phyloP scores from a whole-genome alignment of 2,329 filamentous ascomycete genomes.

The Cytospora piceicola region DNA sequence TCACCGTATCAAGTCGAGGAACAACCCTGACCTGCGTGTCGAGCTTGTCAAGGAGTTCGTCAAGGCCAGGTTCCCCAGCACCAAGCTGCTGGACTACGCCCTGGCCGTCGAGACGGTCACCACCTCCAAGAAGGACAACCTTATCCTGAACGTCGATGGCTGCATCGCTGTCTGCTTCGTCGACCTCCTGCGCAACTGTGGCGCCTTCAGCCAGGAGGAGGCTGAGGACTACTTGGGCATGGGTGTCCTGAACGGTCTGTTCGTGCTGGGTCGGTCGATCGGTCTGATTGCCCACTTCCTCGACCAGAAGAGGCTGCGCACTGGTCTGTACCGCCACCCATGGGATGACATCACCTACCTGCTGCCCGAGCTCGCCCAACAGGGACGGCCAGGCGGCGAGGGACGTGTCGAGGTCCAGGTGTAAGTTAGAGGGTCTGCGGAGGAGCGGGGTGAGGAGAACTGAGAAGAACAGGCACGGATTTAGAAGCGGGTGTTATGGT shows the following conservation, averaged over 20 bases:
- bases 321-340: conserved; percentile 97
- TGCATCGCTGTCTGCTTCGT: conserved; percentile 99
- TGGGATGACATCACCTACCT: conserved; percentile 99
- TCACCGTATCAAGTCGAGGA: conserved; percentile 98
- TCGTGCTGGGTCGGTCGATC: conserved; percentile 95
- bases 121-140: conserved; percentile 99
- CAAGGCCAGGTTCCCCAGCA: conserved; percentile 93
- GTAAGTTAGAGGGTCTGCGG: conserved; percentile 45
- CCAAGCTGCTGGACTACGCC: conserved; percentile 98
- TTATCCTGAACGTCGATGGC: conserved; percentile 98
- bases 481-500: conserved; percentile 18
- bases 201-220: conserved; percentile 94
- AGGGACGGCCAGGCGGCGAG: conserved; percentile 73
- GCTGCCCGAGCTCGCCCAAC: conserved; percentile 76
- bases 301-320: conserved; percentile 98
- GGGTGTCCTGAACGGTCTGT: conserved; percentile 99
- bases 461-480: conserved; percentile 24
- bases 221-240: conserved; percentile 98
- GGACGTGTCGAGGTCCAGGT: conserved; percentile 89
- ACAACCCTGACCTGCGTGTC: conserved; percentile 99
- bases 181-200: conserved; percentile 95
- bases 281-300: conserved; percentile 99
- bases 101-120: conserved; percentile 97
- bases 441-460: conserved; percentile 6
- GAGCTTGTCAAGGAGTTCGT: conserved; percentile 99